Evolutionary conservation across 331 rosid species (phyloP).

Genomic region (Saraca asoca): DNA sequence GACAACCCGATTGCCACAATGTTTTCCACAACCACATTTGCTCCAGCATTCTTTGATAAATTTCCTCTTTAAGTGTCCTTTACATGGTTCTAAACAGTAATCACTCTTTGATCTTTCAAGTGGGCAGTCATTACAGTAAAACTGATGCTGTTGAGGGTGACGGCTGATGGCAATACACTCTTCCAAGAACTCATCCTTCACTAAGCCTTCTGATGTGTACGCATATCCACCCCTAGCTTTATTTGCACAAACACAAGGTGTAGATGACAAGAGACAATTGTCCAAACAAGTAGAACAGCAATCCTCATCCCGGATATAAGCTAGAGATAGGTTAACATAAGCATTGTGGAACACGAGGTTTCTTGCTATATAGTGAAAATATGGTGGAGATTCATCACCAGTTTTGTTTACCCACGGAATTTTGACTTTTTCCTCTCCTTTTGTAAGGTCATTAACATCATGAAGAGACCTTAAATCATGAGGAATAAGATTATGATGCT

Average conservation of each 20-base stretch:
- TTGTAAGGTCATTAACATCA: conserved; percentile 63
- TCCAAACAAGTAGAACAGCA: conserved; percentile 84
- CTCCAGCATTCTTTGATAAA: conserved; percentile 90
- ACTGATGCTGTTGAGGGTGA: conserved; percentile 44
- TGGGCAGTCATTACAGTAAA: conserved; percentile 75
- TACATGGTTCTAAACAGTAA: conserved; percentile 67
- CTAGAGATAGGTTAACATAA: conserved; percentile 54
- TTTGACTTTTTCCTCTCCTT: conserved; percentile 77
- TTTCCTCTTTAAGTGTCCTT: conserved; percentile 73
- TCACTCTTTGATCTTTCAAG: conserved; percentile 63
- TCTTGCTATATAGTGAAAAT: conserved; percentile 64
- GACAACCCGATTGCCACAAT: conserved; percentile 79
- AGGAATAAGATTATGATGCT: conserved; percentile 35
- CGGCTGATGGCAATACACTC: conserved; percentile 60
- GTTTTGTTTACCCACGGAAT: conserved; percentile 71
- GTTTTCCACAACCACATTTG: conserved; percentile 77
- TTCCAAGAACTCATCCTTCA: conserved; percentile 75
- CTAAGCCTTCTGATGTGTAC: conserved; percentile 60
- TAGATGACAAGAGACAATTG: conserved; percentile 60
- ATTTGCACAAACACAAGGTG: conserved; percentile 69
- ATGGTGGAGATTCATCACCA: conserved; percentile 50
- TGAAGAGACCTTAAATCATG: conserved; percentile 49
- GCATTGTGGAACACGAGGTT: conserved; percentile 68
- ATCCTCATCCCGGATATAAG: conserved; percentile 60
- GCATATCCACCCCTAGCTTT: conserved; percentile 67